Base-by-base conservation (phyloP, 2,329 filamentous ascomycete genomes). In the Calonectria ilicicola region DNA sequence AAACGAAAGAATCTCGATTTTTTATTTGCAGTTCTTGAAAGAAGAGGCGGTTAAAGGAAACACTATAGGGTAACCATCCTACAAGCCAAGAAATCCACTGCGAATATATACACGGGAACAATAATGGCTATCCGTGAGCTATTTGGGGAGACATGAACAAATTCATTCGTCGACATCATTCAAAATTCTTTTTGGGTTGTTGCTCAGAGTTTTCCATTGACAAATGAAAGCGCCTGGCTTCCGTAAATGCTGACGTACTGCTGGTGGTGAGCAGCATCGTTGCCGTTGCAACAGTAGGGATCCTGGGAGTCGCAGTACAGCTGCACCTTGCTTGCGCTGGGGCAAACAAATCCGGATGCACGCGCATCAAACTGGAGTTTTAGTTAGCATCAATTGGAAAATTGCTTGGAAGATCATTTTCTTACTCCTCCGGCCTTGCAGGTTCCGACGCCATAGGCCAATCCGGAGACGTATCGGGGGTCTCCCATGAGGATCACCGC, bases 201-300 rank as follows among this genome's bases (percentile, higher is more conserved):
- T 14, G 14, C 26, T 49, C 81, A 42, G 44, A 83, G 77, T 72
- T 81, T 79, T 38, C 74, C 84, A 81, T 91, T 89, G 77, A 92
- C 89, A 75, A 93, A 93, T 0, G 84, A 75, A 47, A 93, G 80
- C 1, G 91, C 91, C 77, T 91, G 84, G 8, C 85, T 80, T 1
- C 91, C 91, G 72, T 93, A 93, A 76, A 89, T 89, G 73, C 83
- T 86, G n/a, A 90, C 91, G 72, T 93, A 93, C 63, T 90, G 87
- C 80, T 92, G 89, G 81, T 93, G 91, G 8, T 88, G 86, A 77
- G 89, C 88, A 29, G 87, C 85, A 72, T 93, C 86, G 77, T 87
- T 91, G 62, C 91, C 92, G 49, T 88, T 91, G 82, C 91, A 93
- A 86, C 92, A 93, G 83, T 91, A 93, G 0, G 91, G 91, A 74